Conservation (phyloP, 371 early-diverging fungal species). For the Rhizomucor pusillus region DNA sequence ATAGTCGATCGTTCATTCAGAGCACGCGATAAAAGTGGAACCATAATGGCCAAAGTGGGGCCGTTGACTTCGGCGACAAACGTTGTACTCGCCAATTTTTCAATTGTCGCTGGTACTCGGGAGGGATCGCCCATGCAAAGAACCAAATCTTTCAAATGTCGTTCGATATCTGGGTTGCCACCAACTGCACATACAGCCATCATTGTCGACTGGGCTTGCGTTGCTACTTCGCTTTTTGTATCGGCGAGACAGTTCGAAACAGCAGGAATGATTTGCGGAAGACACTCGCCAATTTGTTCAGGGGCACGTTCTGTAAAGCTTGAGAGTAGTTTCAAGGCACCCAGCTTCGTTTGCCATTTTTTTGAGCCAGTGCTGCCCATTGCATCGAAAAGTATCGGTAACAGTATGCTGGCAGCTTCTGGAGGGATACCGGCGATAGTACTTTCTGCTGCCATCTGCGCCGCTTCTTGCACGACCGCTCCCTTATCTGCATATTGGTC, state of each 20-base stretch:
- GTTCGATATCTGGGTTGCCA: constrained; percentile 75
- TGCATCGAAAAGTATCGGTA: constrained; percentile 64
- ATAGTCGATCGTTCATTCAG: constrained; percentile 57
- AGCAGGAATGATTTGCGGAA: constrained; percentile 71
- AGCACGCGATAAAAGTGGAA: constrained; percentile 64
- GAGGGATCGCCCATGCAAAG: constrained; percentile 75
- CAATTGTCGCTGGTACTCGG: constrained; percentile 63
- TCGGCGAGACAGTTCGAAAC: constrained; percentile 73
- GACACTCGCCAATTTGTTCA: constrained; percentile 59
- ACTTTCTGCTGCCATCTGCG: constrained; percentile 55
- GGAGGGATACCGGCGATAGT: constrained; percentile 52
- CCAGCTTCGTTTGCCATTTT: constrained; percentile 80
- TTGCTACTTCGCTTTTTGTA: constrained; percentile 68
- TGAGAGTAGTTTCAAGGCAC: constrained; percentile 58
- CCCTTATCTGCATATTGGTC: constrained; percentile 76
- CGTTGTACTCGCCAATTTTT: constrained; percentile 74
- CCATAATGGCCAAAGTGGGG: constrained; percentile 79
- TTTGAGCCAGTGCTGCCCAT: constrained; percentile 56
- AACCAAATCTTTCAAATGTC: constrained; percentile 65
- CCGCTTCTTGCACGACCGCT: constrained; percentile 69
- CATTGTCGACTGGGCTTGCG: constrained; percentile 54
- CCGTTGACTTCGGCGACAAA: constrained; percentile 80
- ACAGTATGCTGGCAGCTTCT: constrained; percentile 52
- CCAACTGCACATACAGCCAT: constrained; percentile 66
- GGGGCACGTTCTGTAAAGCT: constrained; percentile 58